Percentiles rank a stretch among this genome's conserved stretches.
Conservation (phyloP, 208 protist genomes). For the Blastocrithidia nonstop region DNA sequence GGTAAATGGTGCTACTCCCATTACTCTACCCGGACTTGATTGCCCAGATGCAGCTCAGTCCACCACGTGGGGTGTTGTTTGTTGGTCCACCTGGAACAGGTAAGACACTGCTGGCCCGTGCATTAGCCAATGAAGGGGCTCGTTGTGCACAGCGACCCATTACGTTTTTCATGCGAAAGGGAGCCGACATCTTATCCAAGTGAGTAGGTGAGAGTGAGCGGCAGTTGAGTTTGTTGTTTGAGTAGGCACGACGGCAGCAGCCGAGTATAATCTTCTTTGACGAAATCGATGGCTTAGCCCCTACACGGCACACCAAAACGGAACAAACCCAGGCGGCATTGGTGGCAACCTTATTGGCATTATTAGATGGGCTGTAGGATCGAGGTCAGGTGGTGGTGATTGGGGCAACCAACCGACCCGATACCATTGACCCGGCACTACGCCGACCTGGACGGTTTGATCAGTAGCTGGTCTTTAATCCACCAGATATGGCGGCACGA, state of each 20-base stretch:
- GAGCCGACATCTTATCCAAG: conserved; percentile 94
- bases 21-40: conserved; percentile 60
- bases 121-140: conserved; percentile 96
- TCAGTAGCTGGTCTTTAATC: conserved; percentile 85
- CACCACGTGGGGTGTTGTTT: conserved; percentile 96
- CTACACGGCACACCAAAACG: conserved; percentile 51
- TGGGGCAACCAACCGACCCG: conserved; percentile 91
- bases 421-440: conserved; percentile 92
- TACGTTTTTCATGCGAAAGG: conserved; percentile 95
- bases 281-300: conserved; percentile 97
- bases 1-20: conserved; percentile 75
- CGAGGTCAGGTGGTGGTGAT: conserved; percentile 89
- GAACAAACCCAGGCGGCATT: conserved; percentile 76
- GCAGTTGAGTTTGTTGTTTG: conserved; percentile 94
- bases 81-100: conserved; percentile 99
- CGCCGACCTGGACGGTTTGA: conserved; percentile 95
- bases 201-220: conserved; percentile 97
- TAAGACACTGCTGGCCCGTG: conserved; percentile 98
- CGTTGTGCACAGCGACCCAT: conserved; percentile 61
- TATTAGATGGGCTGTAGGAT: conserved; percentile 91
- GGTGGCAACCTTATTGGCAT: conserved; percentile 85
- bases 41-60: conserved; percentile 20
- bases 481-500: conserved; percentile 55
- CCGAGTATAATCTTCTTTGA: conserved; percentile 99
- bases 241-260: conserved; percentile 88